These are phyloP conservation scores for Cairneyella variabilis DNA, from an alignment of 495 filamentous ascomycete species.

Conservation along the genomic window DNA sequence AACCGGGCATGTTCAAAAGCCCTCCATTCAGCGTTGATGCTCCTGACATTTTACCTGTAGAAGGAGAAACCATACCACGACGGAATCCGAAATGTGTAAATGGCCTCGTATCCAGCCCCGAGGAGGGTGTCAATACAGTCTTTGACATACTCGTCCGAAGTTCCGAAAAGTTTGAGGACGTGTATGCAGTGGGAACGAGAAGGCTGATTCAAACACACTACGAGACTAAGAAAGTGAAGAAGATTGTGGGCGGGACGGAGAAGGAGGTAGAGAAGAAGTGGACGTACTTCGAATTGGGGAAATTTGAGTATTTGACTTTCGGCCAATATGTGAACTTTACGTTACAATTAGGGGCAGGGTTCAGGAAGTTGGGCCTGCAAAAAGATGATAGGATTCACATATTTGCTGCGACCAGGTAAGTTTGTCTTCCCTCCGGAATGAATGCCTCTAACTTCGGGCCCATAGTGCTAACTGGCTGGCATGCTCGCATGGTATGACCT, in stretches of 20 bases:
- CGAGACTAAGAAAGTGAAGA: conserved; percentile 62
- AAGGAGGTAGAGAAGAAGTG: conserved; percentile 61
- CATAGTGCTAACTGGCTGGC: conserved; percentile 71
- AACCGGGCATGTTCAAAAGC: conserved; percentile 12
- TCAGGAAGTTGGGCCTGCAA: conserved; percentile 52
- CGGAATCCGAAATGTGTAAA: conserved; percentile 51
- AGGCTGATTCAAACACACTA: conserved; percentile 54
- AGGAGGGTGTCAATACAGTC: conserved; percentile 49
- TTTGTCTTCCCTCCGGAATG: background rate
- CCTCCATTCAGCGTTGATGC: conserved; percentile 53
- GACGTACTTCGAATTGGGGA: conserved; percentile 61
- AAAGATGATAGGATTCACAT: conserved; percentile 50
- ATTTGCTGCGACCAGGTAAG: conserved; percentile 56
- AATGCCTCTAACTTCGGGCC: too few relatives aligned
- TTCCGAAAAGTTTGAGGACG: conserved; percentile 48
- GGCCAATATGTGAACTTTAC: conserved; percentile 51
- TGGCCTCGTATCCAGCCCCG: conserved; percentile 45
- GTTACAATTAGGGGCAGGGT: conserved; percentile 49
- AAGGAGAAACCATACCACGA: conserved; percentile 61
- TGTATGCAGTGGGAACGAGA: conserved; percentile 54
- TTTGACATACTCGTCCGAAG: conserved; percentile 54
- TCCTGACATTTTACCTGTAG: conserved; percentile 40
- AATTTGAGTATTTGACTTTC: conserved; percentile 58
- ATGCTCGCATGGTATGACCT: conserved; percentile 50
- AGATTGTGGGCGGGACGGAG: conserved; percentile 58